Percentiles rank a stretch among this genome's conserved stretches.
Conservation (phyloP, 2,329 filamentous ascomycete genomes). For the Xylaria sp. region DNA sequence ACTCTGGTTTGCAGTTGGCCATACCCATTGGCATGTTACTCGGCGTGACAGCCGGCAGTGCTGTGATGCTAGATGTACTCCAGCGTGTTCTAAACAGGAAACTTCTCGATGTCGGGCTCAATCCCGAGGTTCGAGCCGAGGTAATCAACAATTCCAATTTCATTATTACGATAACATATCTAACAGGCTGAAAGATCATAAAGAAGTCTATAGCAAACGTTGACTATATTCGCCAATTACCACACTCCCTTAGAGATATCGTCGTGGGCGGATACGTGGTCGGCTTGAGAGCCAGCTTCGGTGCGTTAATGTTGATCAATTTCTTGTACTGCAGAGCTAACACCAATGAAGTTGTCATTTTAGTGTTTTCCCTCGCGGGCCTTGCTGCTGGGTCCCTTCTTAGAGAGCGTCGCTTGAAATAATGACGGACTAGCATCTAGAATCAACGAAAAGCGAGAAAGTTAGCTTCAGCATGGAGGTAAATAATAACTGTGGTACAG, state of each 20-base stretch:
- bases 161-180: not conserved
- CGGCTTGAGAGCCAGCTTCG: constrained; percentile 34
- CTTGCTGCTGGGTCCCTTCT: constrained; percentile 29
- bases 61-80: constrained; percentile 42
- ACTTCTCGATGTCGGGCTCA: constrained; percentile 44
- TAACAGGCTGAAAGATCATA: constrained; percentile 50
- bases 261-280: constrained; percentile 35
- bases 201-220: constrained; percentile 54
- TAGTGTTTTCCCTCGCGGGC: constrained; percentile 30
- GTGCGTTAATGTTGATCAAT: constrained; percentile 16
- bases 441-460: not conserved
- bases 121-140: constrained; percentile 37
- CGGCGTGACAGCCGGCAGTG: constrained; percentile 45
- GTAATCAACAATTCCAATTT: constrained; percentile 28
- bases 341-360: constrained; percentile 18
- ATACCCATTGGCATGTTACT: constrained; percentile 54
- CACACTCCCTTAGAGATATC: constrained; percentile 15
- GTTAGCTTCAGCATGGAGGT: not conserved
- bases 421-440: not conserved
- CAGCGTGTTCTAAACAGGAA: constrained; percentile 47
- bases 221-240: constrained; percentile 50
- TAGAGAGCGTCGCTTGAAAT: constrained; percentile 28
- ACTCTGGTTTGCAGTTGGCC: constrained; percentile 59
- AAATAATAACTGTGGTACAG: too few species aligned
- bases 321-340: constrained; percentile 9